Percentiles rank a stretch among this genome's conserved stretches.
Evolutionary conservation across 2,329 filamentous ascomycete genomes (phyloP).

Genomic region (Nemania diffusa): DNA sequence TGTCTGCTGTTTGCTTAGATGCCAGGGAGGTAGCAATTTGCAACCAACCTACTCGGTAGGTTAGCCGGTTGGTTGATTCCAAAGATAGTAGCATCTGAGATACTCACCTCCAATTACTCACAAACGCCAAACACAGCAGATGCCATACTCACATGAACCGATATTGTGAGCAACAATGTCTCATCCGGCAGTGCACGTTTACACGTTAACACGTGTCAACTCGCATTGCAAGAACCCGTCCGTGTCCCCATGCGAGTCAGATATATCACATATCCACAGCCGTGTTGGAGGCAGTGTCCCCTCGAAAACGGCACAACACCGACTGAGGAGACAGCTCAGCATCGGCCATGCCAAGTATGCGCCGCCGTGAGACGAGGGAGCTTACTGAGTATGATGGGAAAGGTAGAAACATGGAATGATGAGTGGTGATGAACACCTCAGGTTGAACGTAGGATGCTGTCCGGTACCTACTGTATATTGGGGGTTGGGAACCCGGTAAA

Average conservation of each 20-base stretch:
- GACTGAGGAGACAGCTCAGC: background rate
- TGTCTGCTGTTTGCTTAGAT: background rate
- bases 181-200: background rate
- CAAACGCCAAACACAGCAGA: background rate
- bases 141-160: constrained; percentile 15
- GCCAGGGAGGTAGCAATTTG: background rate
- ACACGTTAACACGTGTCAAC: background rate
- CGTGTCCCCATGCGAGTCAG: background rate
- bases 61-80: background rate
- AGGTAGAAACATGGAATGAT: background rate
- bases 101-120: background rate
- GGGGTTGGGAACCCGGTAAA: too few relatives aligned
- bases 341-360: background rate
- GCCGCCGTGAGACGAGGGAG: background rate
- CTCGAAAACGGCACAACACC: too few relatives aligned
- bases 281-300: background rate
- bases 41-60: background rate
- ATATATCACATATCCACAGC: background rate
- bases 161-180: constrained; percentile 18
- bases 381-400: background rate
- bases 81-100: background rate
- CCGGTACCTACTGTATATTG: too few relatives aligned
- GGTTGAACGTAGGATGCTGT: background rate
- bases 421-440: background rate
- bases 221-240: background rate